Conservation (phyloP, 2,329 filamentous ascomycete genomes). For the Cercospora zeina region DNA sequence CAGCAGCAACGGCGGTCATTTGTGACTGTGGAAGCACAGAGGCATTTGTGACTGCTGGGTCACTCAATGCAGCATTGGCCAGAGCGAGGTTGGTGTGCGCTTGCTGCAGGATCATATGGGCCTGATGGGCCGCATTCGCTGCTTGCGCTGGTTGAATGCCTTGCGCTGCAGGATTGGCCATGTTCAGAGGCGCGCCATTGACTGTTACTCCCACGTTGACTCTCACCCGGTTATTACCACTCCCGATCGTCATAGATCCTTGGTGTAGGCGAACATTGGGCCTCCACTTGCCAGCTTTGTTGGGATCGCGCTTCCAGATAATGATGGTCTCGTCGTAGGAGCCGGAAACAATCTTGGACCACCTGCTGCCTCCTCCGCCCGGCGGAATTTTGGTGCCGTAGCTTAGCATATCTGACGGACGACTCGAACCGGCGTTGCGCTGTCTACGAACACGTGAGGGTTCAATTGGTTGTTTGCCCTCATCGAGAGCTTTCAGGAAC, state of each 20-base stretch:
- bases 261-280: conserved; percentile 61
- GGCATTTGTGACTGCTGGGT: conserved; percentile 16
- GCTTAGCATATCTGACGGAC: conserved; percentile 73
- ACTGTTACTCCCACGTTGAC: conserved; percentile 10
- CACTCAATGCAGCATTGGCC: conserved; percentile 25
- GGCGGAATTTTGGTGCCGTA: conserved; percentile 85
- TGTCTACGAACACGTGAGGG: conserved; percentile 39
- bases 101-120: conserved; percentile 27
- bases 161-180: conserved; percentile 17
- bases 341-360: conserved; percentile 93
- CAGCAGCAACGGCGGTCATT: conserved; percentile 23
- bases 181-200: conserved; percentile 18
- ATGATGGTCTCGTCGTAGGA: conserved; percentile 96
- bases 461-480: conserved; percentile 45
- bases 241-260: conserved; percentile 25
- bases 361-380: conserved; percentile 83
- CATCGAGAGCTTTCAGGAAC: conserved; percentile 63
- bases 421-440: conserved; percentile 69
- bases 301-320: conserved; percentile 75
- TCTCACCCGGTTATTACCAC: conserved; percentile 11
- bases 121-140: conserved; percentile 20
- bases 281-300: conserved; percentile 78
- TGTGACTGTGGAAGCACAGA: conserved; percentile 21
- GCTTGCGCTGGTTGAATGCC: conserved; percentile 16
- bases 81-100: conserved; percentile 26